Percentiles rank a stretch among this genome's conserved stretches.
These are phyloP conservation scores for Blepharisma japonicum DNA, from an alignment of 73 alveolate species.

Conservation along the genomic window DNA sequence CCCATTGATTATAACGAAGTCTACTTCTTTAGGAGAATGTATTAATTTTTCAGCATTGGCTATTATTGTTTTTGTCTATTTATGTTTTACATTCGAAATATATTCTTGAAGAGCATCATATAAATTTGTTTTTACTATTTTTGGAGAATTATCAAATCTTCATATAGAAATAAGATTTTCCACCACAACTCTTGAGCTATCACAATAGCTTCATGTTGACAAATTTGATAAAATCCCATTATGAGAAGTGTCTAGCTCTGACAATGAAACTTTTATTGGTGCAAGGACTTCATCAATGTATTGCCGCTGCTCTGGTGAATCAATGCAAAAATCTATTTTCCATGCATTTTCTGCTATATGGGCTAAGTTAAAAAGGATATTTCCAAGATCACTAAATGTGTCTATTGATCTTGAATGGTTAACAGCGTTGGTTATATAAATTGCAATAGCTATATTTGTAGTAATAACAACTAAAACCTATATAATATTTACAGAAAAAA, in stretches of 20 bases:
- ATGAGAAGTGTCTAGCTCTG: neutral
- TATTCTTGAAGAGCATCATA: neutral
- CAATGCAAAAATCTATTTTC: neutral
- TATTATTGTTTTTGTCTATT: no score
- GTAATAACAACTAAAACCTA: neutral
- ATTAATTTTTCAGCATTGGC: no score
- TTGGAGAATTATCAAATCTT: neutral
- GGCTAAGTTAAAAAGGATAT: neutral
- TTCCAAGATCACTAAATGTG: neutral
- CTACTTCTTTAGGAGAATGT: no score
- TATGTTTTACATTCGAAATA: no score
- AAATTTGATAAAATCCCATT: neutral
- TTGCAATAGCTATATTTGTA: neutral
- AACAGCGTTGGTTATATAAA: neutral
- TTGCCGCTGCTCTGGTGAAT: neutral
- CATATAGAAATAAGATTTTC: neutral
- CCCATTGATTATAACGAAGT: no score
- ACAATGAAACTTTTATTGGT: neutral
- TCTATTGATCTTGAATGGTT: neutral
- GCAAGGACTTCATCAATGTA: neutral
- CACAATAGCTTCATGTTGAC: neutral
- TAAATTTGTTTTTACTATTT: neutral
- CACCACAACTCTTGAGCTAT: neutral
- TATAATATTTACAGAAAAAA: neutral
- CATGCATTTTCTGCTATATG: neutral